Percentiles rank a stretch among this genome's conserved stretches.
Conservation (phyloP, 805 yeast genomes). For the Dipodascopsis uninucleata region DNA sequence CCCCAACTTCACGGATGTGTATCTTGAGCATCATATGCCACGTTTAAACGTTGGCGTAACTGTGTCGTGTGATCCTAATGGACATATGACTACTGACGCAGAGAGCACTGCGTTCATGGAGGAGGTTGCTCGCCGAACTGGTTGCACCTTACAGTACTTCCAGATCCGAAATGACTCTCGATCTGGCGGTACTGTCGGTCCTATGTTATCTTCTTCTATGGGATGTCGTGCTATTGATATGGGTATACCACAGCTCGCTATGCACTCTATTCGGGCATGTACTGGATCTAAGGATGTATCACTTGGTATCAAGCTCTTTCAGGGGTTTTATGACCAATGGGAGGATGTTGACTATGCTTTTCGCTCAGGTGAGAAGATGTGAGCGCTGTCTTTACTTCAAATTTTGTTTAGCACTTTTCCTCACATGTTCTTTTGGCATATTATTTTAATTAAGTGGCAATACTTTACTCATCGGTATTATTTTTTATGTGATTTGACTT, state of each 20-base stretch:
- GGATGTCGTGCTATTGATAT: slow-evolving; percentile 55
- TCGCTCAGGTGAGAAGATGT: slow-evolving; percentile 28
- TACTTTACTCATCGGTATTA: too few species aligned
- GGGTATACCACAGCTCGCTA: slow-evolving; percentile 78
- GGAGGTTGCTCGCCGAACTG: slow-evolving; percentile 62
- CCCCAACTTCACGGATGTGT: slow-evolving; percentile 58
- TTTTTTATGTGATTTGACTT: too few species aligned
- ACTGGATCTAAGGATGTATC: slow-evolving; percentile 73
- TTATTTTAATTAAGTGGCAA: too few species aligned
- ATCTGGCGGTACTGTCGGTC: slow-evolving; percentile 90
- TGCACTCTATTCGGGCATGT: slow-evolving; percentile 84
- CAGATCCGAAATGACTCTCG: slow-evolving; percentile 82
- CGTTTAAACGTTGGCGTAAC: slow-evolving; percentile 73
- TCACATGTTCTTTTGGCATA: too few species aligned
- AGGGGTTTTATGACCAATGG: slow-evolving; percentile 65
- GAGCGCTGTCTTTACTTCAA: background rate
- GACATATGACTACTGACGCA: slow-evolving; percentile 78
- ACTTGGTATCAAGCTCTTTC: slow-evolving; percentile 64
- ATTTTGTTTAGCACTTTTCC: too few species aligned
- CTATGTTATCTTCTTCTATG: slow-evolving; percentile 41
- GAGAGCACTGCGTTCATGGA: slow-evolving; percentile 67
- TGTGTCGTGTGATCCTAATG: slow-evolving; percentile 70
- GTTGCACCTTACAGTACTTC: slow-evolving; percentile 67
- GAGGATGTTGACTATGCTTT: slow-evolving; percentile 41
- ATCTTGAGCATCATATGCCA: slow-evolving; percentile 76